Conservation (phyloP, 2,329 filamentous ascomycete genomes). For the Pseudogymnoascus sp. region DNA sequence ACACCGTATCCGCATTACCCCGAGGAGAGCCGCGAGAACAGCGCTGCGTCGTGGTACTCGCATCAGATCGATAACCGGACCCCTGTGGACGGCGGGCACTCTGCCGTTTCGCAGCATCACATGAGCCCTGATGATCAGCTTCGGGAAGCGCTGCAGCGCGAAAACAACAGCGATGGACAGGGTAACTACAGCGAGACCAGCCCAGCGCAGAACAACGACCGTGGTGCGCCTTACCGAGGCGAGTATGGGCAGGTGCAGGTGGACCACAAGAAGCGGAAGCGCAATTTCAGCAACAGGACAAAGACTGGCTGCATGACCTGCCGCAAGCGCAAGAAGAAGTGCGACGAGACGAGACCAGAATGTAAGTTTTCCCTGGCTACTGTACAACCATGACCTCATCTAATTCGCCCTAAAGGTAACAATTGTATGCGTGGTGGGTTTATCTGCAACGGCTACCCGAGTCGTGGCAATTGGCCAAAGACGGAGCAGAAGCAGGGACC, state of each 20-base stretch:
- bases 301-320: constrained; percentile 96
- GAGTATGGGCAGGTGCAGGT: constrained; percentile 39
- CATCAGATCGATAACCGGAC: constrained; percentile 42
- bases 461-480: constrained; percentile 71
- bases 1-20: constrained; percentile 40
- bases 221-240: constrained; percentile 30
- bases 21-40: constrained; percentile 39
- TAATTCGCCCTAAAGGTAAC: constrained; percentile 48
- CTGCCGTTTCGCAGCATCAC: constrained; percentile 38
- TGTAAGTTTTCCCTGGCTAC: constrained; percentile 52
- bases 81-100: constrained; percentile 33
- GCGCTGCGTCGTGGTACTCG: constrained; percentile 42
- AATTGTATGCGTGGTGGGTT: constrained; percentile 91
- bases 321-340: constrained; percentile 91
- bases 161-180: constrained; percentile 36
- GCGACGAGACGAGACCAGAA: constrained; percentile 85
- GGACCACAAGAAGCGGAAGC: constrained; percentile 62
- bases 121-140: constrained; percentile 42
- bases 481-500: constrained; percentile 60
- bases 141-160: constrained; percentile 44
- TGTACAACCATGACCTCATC: constrained; percentile 16
- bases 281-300: constrained; percentile 87
- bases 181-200: constrained; percentile 31
- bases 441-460: constrained; percentile 82
- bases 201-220: constrained; percentile 30